Conservation (phyloP, 1,139 yeast genomes). For the Geotrichum candidum region DNA sequence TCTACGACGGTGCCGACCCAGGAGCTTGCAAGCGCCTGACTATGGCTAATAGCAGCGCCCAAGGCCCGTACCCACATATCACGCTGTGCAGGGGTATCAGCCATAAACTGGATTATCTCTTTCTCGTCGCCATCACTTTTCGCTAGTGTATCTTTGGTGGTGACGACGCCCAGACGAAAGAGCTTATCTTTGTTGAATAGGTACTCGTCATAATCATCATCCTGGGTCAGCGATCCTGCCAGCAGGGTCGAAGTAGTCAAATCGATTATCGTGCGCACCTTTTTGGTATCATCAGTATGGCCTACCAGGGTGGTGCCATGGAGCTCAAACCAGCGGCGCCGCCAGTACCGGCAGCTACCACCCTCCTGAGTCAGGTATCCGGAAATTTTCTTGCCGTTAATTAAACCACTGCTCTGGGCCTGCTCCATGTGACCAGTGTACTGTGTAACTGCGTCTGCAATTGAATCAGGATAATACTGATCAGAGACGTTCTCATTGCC, state of each 20-base stretch:
- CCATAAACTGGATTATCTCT: conserved; percentile 59
- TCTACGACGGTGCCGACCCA: neutral
- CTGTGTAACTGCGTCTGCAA: conserved; percentile 11
- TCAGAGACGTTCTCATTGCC: neutral
- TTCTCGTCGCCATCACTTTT: neutral
- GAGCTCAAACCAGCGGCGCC: conserved; percentile 58
- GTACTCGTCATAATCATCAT: conserved; percentile 31
- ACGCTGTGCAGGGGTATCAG: conserved; percentile 50
- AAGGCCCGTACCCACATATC: conserved; percentile 46
- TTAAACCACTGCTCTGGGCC: conserved; percentile 18
- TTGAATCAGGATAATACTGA: neutral
- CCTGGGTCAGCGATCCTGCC: neutral
- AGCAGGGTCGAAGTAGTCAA: conserved; percentile 27
- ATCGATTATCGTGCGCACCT: conserved; percentile 61
- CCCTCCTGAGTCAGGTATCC: conserved; percentile 75
- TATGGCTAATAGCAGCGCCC: conserved; percentile 14
- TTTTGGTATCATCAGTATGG: conserved; percentile 57
- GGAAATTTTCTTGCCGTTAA: conserved; percentile 24
- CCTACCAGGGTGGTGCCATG: conserved; percentile 55
- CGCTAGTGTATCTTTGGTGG: conserved; percentile 36
- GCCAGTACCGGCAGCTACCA: conserved; percentile 65
- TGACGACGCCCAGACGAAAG: conserved; percentile 55
- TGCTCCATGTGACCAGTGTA: conserved; percentile 47
- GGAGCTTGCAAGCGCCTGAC: neutral
- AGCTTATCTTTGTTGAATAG: conserved; percentile 34